phyloP scores from a whole-genome alignment of 1,284 basidiomycete species.

The Flammula alnicola region DNA sequence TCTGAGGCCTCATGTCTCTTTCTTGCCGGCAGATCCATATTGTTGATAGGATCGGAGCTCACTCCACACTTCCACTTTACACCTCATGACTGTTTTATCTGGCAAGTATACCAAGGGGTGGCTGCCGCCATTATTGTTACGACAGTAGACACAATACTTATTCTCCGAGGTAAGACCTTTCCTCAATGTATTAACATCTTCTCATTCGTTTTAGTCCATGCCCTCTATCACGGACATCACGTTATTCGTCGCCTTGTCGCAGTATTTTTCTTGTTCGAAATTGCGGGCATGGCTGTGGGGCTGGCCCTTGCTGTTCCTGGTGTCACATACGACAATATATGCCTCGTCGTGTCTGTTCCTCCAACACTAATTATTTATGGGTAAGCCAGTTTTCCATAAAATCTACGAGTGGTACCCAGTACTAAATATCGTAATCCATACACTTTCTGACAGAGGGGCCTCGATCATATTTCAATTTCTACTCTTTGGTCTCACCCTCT shows the following conservation, averaged over 20 bases:
- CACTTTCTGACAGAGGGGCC: constrained; percentile 20
- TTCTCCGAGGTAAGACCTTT: constrained; percentile 33
- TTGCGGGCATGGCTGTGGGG: constrained; percentile 36
- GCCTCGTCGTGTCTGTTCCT: constrained; percentile 33
- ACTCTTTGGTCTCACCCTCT: constrained; percentile 38
- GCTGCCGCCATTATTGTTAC: constrained; percentile 31
- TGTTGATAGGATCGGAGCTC: constrained; percentile 39
- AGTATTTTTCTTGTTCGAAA: constrained; percentile 33
- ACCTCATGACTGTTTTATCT: constrained; percentile 40
- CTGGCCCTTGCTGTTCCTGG: constrained; percentile 34
- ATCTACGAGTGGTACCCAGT: not conserved
- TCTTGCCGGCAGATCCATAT: constrained; percentile 30
- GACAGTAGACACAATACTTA: constrained; percentile 40
- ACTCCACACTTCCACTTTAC: constrained; percentile 39
- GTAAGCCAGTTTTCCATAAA: constrained; percentile 24
- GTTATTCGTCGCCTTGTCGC: constrained; percentile 29
- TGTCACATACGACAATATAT: constrained; percentile 37
- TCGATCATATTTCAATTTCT: constrained; percentile 38
- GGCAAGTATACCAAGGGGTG: constrained; percentile 43
- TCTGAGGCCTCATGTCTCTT: not conserved
- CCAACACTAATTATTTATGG: constrained; percentile 31
- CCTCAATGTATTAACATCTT: not conserved
- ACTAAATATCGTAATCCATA: not conserved
- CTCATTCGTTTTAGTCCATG: not conserved
- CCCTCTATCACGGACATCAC: constrained; percentile 24